Evolutionary conservation across 192 early-diverging fungal species (phyloP), one percentile per base, ranked within the genome.

Genomic region (Backusella circina): DNA sequence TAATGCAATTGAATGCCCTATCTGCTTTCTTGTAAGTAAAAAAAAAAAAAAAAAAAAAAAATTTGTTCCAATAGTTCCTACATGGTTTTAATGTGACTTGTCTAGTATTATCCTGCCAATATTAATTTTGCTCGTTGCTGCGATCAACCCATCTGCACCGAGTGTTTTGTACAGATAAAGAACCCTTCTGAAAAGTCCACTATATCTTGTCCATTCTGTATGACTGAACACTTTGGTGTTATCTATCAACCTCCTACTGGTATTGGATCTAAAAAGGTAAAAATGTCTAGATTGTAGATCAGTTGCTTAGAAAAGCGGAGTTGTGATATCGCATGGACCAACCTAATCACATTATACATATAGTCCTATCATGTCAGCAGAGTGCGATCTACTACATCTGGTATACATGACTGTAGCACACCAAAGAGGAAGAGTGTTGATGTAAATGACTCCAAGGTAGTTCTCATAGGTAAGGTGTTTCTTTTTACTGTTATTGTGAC

Each of bases 121-220:
- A 95, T 96, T 84, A 98, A 98, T 85, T 90, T 93, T 80, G 92
- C 96, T 16, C 85, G 93, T 36, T 98, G 96, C 84, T 98, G 96
- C 84, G 93, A 94, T 79, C 92, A 97, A 76, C 96, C 96, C 8
- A 94, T 98, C 73, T 98, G 96, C 88, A 96, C 96, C 16, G 96
- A 98, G 73, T 98, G 96, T 80, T 98, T 98, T 87, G 90, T 96
- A 54, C 96, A 98, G 86, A 95, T 98, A 73, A 93, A 95, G 80
- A 90, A 92, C 61, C 47, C 51, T 10, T 21, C n/a, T 61, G 66
- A 38, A 9, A 8, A 28, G 3, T 35, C 33, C 15, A 9, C 31
- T 1, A 21, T 36, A 10, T 38, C 66, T 37, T 73, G 71, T 64
- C 71, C 71, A 15, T 73, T 37, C 23, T 73, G 71, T 36, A 57